Evolutionary conservation across 495 filamentous ascomycete species (phyloP), one percentile per base, ranked within the genome.

Genomic region (Aspergillus olivimuriae): DNA sequence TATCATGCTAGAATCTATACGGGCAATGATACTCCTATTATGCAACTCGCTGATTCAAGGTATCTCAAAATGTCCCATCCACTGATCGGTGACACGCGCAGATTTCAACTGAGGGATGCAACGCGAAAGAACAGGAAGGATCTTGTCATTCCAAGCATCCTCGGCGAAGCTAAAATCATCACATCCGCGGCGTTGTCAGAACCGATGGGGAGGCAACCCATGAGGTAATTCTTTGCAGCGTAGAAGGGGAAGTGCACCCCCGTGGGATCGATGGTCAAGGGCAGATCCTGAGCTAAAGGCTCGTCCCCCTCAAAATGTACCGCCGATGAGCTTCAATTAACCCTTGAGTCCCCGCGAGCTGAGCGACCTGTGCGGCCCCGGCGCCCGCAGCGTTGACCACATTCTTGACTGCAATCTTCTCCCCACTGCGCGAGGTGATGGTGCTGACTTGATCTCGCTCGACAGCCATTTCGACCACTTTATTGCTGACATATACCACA

Each of bases 11-110:
- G n/a, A n/a, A n/a, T n/a, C n/a, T n/a, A n/a, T n/a, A n/a, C n/a
- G n/a, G n/a, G n/a, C n/a, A n/a, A n/a, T n/a, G n/a, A n/a, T n/a
- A n/a, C n/a, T n/a, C n/a, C n/a, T n/a, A n/a, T n/a, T n/a, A n/a
- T n/a, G n/a, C n/a, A n/a, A n/a, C n/a, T n/a, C n/a, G n/a, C n/a
- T n/a, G n/a, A n/a, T n/a, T n/a, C n/a, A n/a, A n/a, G n/a, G n/a
- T n/a, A n/a, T n/a, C 41, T 44, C 41, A 16, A 35, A 44, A 21
- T 44, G 41, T 10, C 41, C 41, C n/a, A 44, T 26, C 41, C 41
- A 44, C 4, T 30, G 36, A 14, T 36, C 19, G 4, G 41, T 44
- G 6, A 44, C 41, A 6, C 41, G 41, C 4, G 41, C 41, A 10
- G 2, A 22, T 1, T 15, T 7, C 12, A 44, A 44, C 21, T 5